Conservation (phyloP, 1,284 basidiomycete species). For the Pyrrhoderma noxium region DNA sequence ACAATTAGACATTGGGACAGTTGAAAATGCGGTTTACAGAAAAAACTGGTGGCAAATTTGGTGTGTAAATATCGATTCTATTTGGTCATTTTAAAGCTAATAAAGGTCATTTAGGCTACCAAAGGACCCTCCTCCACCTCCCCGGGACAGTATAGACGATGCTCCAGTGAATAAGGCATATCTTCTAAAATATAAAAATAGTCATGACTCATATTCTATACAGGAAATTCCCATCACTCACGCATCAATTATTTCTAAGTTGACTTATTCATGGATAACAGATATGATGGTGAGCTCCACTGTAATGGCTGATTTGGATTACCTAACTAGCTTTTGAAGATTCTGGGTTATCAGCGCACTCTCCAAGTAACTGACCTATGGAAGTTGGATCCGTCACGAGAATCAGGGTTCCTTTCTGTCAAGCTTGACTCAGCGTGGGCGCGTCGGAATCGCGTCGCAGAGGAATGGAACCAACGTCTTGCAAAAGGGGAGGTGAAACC, state of each 20-base stretch:
- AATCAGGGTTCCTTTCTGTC: conserved; percentile 42
- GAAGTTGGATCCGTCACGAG: conserved; percentile 52
- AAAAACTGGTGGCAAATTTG: conserved; percentile 44
- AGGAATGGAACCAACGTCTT: conserved; percentile 49
- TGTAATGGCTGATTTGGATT: no score
- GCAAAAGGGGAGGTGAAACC: conserved; percentile 41
- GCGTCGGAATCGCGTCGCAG: conserved; percentile 37
- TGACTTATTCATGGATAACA: conserved; percentile 61
- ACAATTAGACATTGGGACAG: conserved; percentile 38
- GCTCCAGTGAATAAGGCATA: conserved; percentile 38
- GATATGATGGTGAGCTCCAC: conserved; percentile 52
- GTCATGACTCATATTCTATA: conserved; percentile 4
- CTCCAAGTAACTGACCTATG: conserved; percentile 70
- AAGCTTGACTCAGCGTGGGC: conserved; percentile 46
- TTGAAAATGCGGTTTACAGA: conserved; percentile 37
- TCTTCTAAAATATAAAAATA: not conserved
- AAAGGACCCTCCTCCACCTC: conserved; percentile 47
- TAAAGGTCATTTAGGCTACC: conserved; percentile 41
- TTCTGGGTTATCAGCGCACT: conserved; percentile 60
- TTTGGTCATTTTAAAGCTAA: conserved; percentile 3
- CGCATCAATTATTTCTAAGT: conserved; percentile 48
- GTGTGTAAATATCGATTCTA: conserved; percentile 21
- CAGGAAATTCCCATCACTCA: conserved; percentile 51
- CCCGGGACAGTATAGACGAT: conserved; percentile 49
- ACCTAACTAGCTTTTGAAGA: conserved; percentile 24